Conservation (phyloP, 495 filamentous ascomycete species). For the Talaromyces adpressus region DNA sequence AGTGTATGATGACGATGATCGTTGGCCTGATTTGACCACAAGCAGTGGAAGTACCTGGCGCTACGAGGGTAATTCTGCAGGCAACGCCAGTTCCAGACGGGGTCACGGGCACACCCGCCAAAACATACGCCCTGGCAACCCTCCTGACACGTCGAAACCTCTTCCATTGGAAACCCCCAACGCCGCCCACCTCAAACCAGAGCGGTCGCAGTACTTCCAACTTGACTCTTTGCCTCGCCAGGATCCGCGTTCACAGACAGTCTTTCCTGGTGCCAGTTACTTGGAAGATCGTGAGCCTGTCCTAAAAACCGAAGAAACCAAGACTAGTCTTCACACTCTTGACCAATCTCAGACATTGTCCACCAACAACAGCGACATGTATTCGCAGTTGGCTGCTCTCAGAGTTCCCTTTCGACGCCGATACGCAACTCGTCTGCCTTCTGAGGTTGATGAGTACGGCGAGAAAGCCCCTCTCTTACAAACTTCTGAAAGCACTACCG, state of each 20-base stretch:
- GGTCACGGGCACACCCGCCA: background rate
- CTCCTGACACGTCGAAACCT: background rate
- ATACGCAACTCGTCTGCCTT: background rate
- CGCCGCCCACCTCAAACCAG: background rate
- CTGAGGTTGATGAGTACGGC: background rate
- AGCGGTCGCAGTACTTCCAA: background rate
- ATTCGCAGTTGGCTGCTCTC: conserved; percentile 3
- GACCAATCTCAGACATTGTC: background rate
- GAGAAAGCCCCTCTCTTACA: conserved; percentile 1
- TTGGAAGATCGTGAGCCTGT: background rate
- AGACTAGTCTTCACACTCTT: background rate
- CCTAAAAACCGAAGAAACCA: background rate
- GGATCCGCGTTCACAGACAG: background rate
- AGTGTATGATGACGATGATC: conserved; percentile 1
- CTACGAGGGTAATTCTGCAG: background rate
- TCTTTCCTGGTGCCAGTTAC: conserved; percentile 1
- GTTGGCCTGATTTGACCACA: conserved; percentile 3
- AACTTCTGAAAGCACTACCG: background rate
- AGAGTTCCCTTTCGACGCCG: background rate
- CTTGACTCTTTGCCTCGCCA: background rate
- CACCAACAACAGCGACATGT: background rate
- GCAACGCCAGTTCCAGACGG: background rate
- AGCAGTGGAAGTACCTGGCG: background rate
- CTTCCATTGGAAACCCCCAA: background rate
- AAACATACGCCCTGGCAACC: background rate